Evolutionary conservation across 2,329 filamentous ascomycete genomes (phyloP).

Genomic region (Stagonosporopsis rhizophila): DNA sequence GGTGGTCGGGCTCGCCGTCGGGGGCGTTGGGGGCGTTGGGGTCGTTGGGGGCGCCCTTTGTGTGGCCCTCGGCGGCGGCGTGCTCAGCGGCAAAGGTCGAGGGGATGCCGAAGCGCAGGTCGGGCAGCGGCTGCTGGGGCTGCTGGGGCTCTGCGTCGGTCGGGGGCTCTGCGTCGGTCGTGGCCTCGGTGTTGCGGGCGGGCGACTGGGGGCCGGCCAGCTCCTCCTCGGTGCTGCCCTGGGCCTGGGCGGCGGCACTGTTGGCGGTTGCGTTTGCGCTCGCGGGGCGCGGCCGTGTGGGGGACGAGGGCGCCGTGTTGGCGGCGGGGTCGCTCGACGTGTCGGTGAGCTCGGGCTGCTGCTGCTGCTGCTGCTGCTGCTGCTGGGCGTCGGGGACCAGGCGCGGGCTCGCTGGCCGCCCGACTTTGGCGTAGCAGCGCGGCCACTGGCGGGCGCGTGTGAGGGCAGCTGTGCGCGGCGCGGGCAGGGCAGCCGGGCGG

Average conservation of each 20-base stretch:
- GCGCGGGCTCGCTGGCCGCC: constrained; percentile 34
- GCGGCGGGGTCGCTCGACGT: constrained; percentile 15
- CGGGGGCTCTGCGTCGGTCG: no score
- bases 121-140: constrained; percentile 74
- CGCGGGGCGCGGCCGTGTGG: constrained; percentile 25
- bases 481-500: constrained; percentile 12
- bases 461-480: constrained; percentile 7
- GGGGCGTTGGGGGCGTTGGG: constrained; percentile 56
- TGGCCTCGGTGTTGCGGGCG: no score
- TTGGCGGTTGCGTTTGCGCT: constrained; percentile 26
- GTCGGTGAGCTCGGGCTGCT: constrained; percentile 46
- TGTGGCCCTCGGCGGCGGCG: constrained; percentile 41
- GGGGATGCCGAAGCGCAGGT: constrained; percentile 92
- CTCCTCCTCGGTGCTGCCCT: no score
- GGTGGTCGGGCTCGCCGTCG: constrained; percentile 57
- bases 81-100: constrained; percentile 83
- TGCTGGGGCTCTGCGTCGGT: constrained; percentile 51
- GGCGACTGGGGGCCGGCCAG: no score
- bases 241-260: constrained; percentile 31
- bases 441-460: constrained; percentile 8
- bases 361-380: constrained; percentile 35
- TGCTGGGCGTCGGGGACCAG: constrained; percentile 32
- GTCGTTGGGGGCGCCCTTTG: constrained; percentile 31
- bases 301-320: constrained; percentile 29
- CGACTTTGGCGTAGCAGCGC: constrained; percentile 34